phyloP scores from a whole-genome alignment of 176 grass and related monocot species.

The Triticum urartu region DNA sequence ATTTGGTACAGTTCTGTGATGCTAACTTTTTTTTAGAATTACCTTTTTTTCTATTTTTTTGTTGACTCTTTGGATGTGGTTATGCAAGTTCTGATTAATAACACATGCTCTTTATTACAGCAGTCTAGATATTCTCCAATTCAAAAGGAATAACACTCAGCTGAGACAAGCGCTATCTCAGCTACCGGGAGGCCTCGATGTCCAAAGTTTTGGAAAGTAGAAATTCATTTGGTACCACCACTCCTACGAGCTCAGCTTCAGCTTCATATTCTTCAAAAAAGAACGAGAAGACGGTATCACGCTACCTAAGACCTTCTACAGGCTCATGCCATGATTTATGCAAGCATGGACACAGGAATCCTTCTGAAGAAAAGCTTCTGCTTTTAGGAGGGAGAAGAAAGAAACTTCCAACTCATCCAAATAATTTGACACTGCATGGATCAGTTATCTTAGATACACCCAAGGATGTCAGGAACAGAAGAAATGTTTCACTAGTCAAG shows the following conservation, averaged over 20 bases:
- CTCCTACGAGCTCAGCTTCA: conserved; percentile 32
- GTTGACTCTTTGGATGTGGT: conserved; percentile 1
- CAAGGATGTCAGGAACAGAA: conserved; percentile 25
- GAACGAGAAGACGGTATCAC: conserved; percentile 43
- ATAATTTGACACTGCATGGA: conserved; percentile 36
- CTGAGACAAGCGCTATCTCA: not conserved
- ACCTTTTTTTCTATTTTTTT: conserved; percentile 15
- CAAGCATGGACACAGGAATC: conserved; percentile 67
- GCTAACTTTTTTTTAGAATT: not conserved
- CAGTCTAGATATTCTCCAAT: conserved; percentile 16
- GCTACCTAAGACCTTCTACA: conserved; percentile 71
- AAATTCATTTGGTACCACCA: conserved; percentile 44
- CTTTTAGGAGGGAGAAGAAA: conserved; percentile 48
- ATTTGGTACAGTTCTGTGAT: not conserved
- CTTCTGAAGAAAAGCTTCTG: conserved; percentile 36
- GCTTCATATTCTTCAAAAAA: conserved; percentile 40
- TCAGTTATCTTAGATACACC: conserved; percentile 45
- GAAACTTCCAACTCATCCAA: conserved; percentile 43
- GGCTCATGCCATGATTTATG: conserved; percentile 95
- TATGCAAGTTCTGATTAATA: conserved; percentile 16
- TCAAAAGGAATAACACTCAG: conserved; percentile 10
- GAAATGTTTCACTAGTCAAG: conserved; percentile 29
- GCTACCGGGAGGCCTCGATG: conserved; percentile 29
- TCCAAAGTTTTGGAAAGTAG: conserved; percentile 41
- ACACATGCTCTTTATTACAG: not conserved